A percentile compares a stretch with the other conserved stretches of the same genome.
Conservation (phyloP, 75 land plant genomes). For the Pseudotsuga menziesii region DNA sequence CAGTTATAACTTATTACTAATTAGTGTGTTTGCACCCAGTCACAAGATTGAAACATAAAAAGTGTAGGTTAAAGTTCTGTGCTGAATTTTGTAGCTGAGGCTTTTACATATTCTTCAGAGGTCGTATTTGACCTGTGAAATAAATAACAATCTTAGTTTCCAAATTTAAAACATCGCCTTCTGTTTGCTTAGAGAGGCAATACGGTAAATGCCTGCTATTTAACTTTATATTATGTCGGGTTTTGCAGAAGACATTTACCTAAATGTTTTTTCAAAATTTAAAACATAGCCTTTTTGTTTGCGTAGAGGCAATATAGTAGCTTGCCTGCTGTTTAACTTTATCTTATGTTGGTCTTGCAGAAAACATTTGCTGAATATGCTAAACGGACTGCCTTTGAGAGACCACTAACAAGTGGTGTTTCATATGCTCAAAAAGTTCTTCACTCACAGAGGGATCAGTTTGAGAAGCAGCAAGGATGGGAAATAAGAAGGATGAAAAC, state of each 20-base stretch:
- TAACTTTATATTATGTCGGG: neutral
- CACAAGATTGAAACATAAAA: neutral
- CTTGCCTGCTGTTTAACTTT: neutral
- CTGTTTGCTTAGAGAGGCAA: neutral
- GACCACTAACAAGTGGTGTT: conserved; percentile 92
- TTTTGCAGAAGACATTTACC: conserved; percentile 76
- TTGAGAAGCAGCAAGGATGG: conserved; percentile 86
- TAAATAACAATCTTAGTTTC: conserved; percentile 17
- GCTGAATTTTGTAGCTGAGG: neutral
- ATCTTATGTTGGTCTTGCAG: conserved; percentile 33
- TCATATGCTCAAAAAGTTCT: conserved; percentile 90
- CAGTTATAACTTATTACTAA: no score
- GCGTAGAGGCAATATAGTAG: neutral
- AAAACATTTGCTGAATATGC: conserved; percentile 81
- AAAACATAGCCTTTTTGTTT: neutral
- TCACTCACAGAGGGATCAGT: conserved; percentile 65
- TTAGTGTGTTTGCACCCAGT: no score
- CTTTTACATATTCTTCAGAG: neutral
- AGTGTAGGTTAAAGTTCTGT: neutral
- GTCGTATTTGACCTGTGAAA: neutral
- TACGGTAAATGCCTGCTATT: neutral
- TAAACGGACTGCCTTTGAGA: conserved; percentile 87
- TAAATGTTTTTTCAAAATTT: conserved; percentile 3
- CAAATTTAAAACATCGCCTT: neutral
- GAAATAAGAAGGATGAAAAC: conserved; percentile 68